Evolutionary conservation across 2,329 filamentous ascomycete genomes (phyloP).

Genomic region (Fusarium continuum): DNA sequence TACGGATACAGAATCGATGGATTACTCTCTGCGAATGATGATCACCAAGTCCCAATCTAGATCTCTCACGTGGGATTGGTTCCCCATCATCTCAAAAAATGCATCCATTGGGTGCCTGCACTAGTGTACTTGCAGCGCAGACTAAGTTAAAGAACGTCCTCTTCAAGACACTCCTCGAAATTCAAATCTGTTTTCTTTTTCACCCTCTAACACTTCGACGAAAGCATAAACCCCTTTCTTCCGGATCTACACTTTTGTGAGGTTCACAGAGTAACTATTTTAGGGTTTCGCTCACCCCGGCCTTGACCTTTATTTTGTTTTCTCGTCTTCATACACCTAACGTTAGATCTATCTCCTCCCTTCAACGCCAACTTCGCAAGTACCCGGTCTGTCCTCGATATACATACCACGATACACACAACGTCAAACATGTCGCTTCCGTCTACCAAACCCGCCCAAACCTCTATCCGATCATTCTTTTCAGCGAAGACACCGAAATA

Average conservation of each 20-base stretch:
- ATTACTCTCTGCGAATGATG: conserved; percentile 16
- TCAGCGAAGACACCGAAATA: conserved; percentile 55
- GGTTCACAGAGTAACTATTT: background rate
- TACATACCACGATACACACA: background rate
- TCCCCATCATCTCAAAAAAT: conserved; percentile 6
- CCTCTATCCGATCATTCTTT: conserved; percentile 72
- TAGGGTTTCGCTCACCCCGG: conserved; percentile 9
- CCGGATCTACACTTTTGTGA: background rate
- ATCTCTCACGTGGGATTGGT: conserved; percentile 27
- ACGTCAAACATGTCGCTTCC: conserved; percentile 52
- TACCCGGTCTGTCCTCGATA: background rate
- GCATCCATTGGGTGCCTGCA: conserved; percentile 15
- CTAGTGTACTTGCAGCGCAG: conserved; percentile 14
- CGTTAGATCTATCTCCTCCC: background rate
- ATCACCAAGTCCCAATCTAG: conserved; percentile 22
- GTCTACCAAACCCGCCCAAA: conserved; percentile 54
- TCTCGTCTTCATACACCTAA: background rate
- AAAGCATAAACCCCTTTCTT: conserved; percentile 18
- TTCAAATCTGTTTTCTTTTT: conserved; percentile 1
- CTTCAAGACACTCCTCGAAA: background rate
- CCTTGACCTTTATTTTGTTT: background rate
- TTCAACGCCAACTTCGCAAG: background rate
- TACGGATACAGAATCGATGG: background rate
- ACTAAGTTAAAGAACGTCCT: conserved; percentile 23
- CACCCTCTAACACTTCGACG: conserved; percentile 11